phyloP scores from a whole-genome alignment of 169 alveolate species.

The Eimeria tenella region DNA sequence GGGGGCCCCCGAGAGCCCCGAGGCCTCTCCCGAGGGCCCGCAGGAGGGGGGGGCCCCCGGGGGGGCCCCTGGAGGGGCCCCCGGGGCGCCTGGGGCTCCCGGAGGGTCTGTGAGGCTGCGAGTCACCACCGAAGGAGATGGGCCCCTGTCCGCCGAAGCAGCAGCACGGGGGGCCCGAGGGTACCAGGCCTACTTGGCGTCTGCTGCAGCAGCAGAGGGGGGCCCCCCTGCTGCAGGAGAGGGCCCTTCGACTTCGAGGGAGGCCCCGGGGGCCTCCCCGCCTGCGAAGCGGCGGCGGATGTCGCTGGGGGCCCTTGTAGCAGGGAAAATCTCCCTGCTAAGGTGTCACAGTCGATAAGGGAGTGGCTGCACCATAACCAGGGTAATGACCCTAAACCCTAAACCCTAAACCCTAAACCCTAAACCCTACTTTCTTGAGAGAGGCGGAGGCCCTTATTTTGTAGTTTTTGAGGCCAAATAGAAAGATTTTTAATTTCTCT shows the following conservation, averaged over 20 bases:
- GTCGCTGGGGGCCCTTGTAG: not conserved
- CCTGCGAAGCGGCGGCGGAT: not conserved
- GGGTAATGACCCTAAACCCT: constrained; percentile 34
- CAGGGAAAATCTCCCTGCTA: too few relatives aligned
- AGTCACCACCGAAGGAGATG: not conserved
- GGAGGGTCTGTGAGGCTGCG: too few relatives aligned
- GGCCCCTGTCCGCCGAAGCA: not conserved
- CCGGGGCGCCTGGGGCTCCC: not conserved
- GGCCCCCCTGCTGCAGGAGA: not conserved
- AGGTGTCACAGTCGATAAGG: too few relatives aligned
- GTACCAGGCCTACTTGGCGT: not conserved
- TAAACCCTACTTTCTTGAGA: too few relatives aligned
- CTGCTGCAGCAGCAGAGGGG: not conserved
- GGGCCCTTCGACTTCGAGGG: not conserved
- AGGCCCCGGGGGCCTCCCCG: not conserved
- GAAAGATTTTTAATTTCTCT: too few relatives aligned
- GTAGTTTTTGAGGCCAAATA: too few relatives aligned
- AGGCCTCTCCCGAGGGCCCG: not conserved
- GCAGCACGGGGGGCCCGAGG: not conserved
- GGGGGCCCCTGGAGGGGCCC: not conserved
- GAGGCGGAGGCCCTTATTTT: too few relatives aligned
- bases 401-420: too few relatives aligned
- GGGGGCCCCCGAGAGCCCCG: not conserved
- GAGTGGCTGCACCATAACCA: not conserved
- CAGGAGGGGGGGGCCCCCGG: not conserved